Percentiles rank a stretch among this genome's conserved stretches.
phyloP scores from a whole-genome alignment of 2,329 filamentous ascomycete genomes.

The Talaromyces piceae region DNA sequence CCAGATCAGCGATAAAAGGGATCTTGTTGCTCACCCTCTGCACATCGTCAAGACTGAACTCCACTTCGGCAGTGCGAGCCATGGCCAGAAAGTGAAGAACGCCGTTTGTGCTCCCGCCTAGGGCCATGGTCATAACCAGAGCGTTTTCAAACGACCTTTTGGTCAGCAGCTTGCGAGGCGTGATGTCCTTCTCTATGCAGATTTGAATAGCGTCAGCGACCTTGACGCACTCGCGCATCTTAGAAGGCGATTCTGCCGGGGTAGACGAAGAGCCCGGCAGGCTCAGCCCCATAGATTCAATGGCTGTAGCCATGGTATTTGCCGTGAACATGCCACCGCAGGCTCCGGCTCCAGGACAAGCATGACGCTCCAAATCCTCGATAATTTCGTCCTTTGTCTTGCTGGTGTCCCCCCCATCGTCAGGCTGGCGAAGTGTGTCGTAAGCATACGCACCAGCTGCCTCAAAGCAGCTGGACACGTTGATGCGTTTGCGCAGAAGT shows the following conservation, averaged over 20 bases:
- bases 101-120: constrained; percentile 85
- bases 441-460: constrained; percentile 77
- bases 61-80: constrained; percentile 74
- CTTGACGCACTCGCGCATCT: constrained; percentile 78
- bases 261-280: constrained; percentile 79
- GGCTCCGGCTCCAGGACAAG: constrained; percentile 70
- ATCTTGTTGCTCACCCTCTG: constrained; percentile 74
- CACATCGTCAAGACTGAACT: constrained; percentile 72
- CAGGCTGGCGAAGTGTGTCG: constrained; percentile 62
- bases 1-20: constrained; percentile 78
- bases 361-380: constrained; percentile 71
- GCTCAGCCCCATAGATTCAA: constrained; percentile 79
- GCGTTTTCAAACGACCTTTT: constrained; percentile 80
- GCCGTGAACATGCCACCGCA: constrained; percentile 94
- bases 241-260: constrained; percentile 71
- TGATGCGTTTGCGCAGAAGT: constrained; percentile 70
- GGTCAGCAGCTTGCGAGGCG: constrained; percentile 71
- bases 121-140: constrained; percentile 79
- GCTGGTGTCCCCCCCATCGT: constrained; percentile 55
- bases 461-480: constrained; percentile 84
- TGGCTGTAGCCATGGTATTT: constrained; percentile 86
- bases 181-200: constrained; percentile 77
- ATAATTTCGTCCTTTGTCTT: constrained; percentile 70
- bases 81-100: constrained; percentile 86
- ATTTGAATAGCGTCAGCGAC: constrained; percentile 69